Conservation (phyloP, 192 early-diverging fungal genomes). For the Geranomyces michiganensis region DNA sequence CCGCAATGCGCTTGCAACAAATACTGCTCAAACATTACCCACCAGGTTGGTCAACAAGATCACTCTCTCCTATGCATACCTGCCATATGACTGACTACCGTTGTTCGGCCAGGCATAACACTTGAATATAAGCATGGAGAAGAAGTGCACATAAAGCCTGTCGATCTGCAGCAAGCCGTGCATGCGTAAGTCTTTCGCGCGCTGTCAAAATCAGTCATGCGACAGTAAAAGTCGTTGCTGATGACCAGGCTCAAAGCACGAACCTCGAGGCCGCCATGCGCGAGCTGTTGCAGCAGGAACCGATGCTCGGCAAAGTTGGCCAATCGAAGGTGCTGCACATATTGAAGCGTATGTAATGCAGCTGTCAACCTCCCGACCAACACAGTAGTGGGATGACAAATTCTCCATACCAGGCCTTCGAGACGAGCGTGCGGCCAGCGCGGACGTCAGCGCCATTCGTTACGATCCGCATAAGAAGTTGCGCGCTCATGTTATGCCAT, state of each 20-base stretch:
- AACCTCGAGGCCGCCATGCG: slow-evolving; percentile 6
- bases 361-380: too few relatives aligned
- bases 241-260: not conserved
- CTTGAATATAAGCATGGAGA: slow-evolving; percentile 34
- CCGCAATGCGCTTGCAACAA: slow-evolving; percentile 28
- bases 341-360: not conserved
- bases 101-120: slow-evolving; percentile 20
- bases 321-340: not conserved
- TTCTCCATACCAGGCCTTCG: not conserved
- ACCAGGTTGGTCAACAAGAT: slow-evolving; percentile 18
- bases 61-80: not conserved
- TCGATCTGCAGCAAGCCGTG: slow-evolving; percentile 18
- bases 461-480: slow-evolving; percentile 41
- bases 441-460: not conserved
- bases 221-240: too few relatives aligned
- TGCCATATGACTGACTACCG: not conserved
- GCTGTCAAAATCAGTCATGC: not conserved
- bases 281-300: slow-evolving; percentile 7
- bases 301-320: not conserved
- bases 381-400: not conserved
- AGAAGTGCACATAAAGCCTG: slow-evolving; percentile 7
- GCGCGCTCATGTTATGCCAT: slow-evolving; percentile 49
- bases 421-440: not conserved
- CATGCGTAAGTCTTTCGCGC: slow-evolving; percentile 8
- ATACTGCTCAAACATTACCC: slow-evolving; percentile 36